A percentile compares a stretch with the other conserved stretches of the same genome.
Conservation (phyloP, 2,329 filamentous ascomycete genomes). For the Dothideomycetes sp. region DNA sequence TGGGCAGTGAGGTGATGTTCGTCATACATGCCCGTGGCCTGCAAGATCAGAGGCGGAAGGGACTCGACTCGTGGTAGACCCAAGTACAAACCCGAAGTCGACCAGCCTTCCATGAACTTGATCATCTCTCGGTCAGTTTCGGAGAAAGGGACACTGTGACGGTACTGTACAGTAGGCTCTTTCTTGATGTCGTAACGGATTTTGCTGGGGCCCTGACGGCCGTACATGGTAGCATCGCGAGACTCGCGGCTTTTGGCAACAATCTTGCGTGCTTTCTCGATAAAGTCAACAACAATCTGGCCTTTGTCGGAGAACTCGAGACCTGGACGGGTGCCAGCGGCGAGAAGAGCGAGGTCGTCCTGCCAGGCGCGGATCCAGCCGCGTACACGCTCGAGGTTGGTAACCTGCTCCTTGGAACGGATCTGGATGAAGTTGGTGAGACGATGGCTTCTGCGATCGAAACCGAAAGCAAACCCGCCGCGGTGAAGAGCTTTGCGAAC, state of each 20-base stretch:
- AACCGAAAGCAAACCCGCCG: constrained; percentile 54
- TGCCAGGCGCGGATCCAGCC: constrained; percentile 46
- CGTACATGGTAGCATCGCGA: constrained; percentile 27
- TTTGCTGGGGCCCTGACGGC: constrained; percentile 32
- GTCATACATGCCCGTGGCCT: constrained; percentile 53
- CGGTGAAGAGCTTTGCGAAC: constrained; percentile 56
- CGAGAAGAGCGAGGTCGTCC: constrained; percentile 33
- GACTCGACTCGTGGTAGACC: constrained; percentile 46
- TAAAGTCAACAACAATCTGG: constrained; percentile 29
- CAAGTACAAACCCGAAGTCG: constrained; percentile 47
- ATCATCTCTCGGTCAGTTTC: constrained; percentile 49
- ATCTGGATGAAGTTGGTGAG: constrained; percentile 55
- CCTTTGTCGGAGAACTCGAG: constrained; percentile 7
- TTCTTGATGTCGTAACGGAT: constrained; percentile 19
- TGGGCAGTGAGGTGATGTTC: constrained; percentile 39
- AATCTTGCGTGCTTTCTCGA: constrained; percentile 32
- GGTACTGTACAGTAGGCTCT: constrained; percentile 18
- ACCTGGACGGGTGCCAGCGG: constrained; percentile 9
- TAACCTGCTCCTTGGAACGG: constrained; percentile 46
- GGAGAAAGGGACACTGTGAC: constrained; percentile 35
- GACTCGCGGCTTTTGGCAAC: constrained; percentile 31
- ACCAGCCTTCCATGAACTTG: constrained; percentile 61
- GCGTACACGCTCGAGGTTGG: constrained; percentile 43
- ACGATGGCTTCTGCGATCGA: constrained; percentile 40
- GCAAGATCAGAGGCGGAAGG: constrained; percentile 56